Conservation (phyloP, 2,329 filamentous ascomycete genomes). For the Colletotrichum sp. region DNA sequence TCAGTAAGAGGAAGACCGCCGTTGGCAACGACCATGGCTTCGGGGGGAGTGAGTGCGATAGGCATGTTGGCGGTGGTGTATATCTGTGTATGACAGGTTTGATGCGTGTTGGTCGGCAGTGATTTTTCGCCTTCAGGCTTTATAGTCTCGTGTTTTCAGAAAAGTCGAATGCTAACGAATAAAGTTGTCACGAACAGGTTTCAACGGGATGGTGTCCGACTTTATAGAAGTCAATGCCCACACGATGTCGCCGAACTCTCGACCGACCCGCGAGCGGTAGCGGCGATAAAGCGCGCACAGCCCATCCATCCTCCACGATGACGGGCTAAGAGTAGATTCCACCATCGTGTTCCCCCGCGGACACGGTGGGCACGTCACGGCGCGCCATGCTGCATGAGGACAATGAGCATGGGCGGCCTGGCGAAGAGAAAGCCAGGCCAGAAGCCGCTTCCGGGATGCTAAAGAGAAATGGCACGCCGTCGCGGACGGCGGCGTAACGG, state of each 20-base stretch:
- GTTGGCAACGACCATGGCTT: constrained; percentile 31
- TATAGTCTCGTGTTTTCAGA: not conserved
- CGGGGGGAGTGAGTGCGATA: constrained; percentile 38
- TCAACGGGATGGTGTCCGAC: constrained; percentile 2
- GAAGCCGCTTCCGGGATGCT: constrained; percentile 17
- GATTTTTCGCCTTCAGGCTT: not conserved
- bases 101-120: not conserved
- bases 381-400: constrained; percentile 10
- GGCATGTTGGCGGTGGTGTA: constrained; percentile 37
- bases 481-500: constrained; percentile 15
- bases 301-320: constrained; percentile 10
- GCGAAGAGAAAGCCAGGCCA: not conserved
- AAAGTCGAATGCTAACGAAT: not conserved
- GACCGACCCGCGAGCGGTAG: constrained; percentile 9
- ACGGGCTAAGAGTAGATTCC: not conserved
- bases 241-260: constrained; percentile 7
- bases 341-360: not conserved
- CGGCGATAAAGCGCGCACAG: constrained; percentile 3
- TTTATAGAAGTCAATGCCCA: constrained; percentile 20
- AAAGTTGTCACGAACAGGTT: constrained; percentile 10
- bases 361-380: constrained; percentile 7
- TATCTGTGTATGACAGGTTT: not conserved
- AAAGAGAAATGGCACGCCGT: not conserved
- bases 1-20: constrained; percentile 22
- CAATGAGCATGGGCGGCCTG: not conserved